Evolutionary conservation across 2,329 filamentous ascomycete species (phyloP), one percentile per base, ranked within the genome.

Genomic region (Sarocladiaceae sp.): DNA sequence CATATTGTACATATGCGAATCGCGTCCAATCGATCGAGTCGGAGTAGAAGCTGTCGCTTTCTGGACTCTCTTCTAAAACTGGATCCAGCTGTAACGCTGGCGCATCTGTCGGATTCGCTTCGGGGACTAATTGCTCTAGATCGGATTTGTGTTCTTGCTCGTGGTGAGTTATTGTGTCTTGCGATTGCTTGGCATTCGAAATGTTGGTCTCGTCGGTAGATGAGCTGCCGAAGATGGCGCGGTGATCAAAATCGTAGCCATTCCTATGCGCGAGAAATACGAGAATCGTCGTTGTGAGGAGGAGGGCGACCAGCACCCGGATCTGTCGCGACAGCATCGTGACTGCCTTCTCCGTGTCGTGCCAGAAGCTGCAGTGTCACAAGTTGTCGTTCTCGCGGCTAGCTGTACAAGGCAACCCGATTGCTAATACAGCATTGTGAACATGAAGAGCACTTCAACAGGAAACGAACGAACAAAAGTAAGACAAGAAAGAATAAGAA

Each of bases 1-100:
- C 75, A 61, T 79, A 79, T 57, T 76, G 73, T 1, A 70, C 69
- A 54, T 79, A 78, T 1, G 76, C 76, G 50, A 71, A 77, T 46
- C 60, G 63, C 2, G 65, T 67, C 73, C 73, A 76, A 58, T 76
- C 62, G 23, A 71, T 56, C 6, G 64, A 56, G 12, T 53, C 50
- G 29, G 8, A 36, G 11, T 17, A 28, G 3, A 36, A 20, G 7
- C 17, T 33, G n/a, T 8, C 12, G n/a, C n/a, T n/a, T 3, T 12
- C 22, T 8, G 17, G 12, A 7, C 28, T 23, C 10, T 22, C 17
- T 20, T n/a, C 17, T n/a, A 23, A 40, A 4, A 20, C 17, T 23
- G 37, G 17, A 40, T 20, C 12, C 8, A 40, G 20, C 4, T 40
- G 4, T 8, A 23, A 15, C 6, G 20, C 18, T 40, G 37, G 17